Evolutionary conservation across 1,284 basidiomycete genomes (phyloP).

Genomic region (Leccinum holopus): DNA sequence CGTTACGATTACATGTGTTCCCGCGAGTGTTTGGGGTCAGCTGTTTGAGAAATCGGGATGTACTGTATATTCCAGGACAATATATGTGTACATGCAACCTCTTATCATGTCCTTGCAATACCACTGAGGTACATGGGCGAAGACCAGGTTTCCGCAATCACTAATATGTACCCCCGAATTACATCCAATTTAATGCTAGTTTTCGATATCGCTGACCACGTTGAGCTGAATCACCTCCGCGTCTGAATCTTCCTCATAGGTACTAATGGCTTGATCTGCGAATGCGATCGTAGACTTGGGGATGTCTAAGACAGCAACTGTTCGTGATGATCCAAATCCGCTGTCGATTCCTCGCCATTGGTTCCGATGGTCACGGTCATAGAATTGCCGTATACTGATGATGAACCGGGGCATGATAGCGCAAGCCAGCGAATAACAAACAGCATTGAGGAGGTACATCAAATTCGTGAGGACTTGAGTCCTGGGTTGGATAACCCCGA

Average conservation of each 20-base stretch:
- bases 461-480: background rate
- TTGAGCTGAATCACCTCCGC: background rate
- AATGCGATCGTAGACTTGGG: background rate
- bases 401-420: conserved; percentile 1
- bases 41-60: background rate
- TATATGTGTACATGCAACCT: too few relatives aligned
- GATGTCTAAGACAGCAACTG: background rate
- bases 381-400: background rate
- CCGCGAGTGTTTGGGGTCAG: background rate
- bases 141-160: background rate
- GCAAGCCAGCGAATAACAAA: background rate
- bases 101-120: too few relatives aligned
- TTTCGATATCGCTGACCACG: background rate
- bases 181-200: background rate
- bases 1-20: background rate
- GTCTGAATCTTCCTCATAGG: background rate
- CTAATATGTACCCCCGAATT: background rate
- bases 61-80: background rate
- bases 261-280: background rate
- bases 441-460: background rate
- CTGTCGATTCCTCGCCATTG: background rate
- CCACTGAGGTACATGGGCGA: background rate
- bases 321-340: background rate
- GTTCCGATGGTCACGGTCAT: background rate
- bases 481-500: background rate